Evolutionary conservation across 805 yeast genomes (phyloP), one percentile per base, ranked within the genome.

Genomic region (Nakazawaea ernobii): DNA sequence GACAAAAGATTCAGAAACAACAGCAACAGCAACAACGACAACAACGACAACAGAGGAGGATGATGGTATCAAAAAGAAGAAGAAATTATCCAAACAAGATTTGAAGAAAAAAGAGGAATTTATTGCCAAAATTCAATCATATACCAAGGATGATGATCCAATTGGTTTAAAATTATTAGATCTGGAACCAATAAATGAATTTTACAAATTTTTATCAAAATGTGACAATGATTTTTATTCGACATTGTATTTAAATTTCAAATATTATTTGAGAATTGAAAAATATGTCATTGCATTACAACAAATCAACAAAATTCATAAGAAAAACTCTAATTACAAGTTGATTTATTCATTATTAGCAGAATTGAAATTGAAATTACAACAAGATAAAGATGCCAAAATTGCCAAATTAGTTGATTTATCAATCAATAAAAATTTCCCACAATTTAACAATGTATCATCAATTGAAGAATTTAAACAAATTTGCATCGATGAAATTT

Each of bases 81-180:
- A 79, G 58, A 78, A 79, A 55, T 70, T 71, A 41, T 82, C 81
- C 65, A 80, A 79, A 60, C 79, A 72, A 40, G 78, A 78, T 45
- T 59, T 67, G 41, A 80, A 78, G 61, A 76, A 77, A 53, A 71
- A 73, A 52, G 83, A 77, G 29, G 75, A 74, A 29, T 75, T 84
- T 50, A 70, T 75, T 41, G 65, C 70, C 2, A 65, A 67, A 45
- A 58, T 70, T 13, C 52, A 61, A 26, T 73, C 75, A 0, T 67
- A 65, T 35, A 45, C 61, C 20, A 71, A 73, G 14, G 87, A 82
- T 50, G 62, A 66, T 5, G 91, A 85, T 66, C 74, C 80, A 2
- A 73, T 82, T 52, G 92, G 89, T 32, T 71, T 71, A 27, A 64
- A 67, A 35, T 59, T 73, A 35, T 53, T 62, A 52, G 39, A 56